Conservation (phyloP, 176 grass and related monocot species). For the Hordeum vulgare region DNA sequence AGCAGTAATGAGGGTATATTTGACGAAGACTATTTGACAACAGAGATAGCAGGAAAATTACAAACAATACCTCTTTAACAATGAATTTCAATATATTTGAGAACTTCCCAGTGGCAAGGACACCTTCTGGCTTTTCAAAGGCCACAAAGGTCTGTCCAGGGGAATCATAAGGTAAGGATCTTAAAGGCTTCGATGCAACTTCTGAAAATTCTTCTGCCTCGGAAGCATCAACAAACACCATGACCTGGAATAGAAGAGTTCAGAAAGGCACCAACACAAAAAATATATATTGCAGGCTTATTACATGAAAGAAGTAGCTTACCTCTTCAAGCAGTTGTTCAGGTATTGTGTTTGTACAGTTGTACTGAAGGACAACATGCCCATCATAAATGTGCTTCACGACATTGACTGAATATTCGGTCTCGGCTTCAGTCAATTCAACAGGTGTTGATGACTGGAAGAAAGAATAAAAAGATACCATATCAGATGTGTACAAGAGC, state of each 20-base stretch:
- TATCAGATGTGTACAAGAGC: not conserved
- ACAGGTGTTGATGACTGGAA: slow-evolving; percentile 84
- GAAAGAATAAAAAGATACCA: not conserved
- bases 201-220: slow-evolving; percentile 93
- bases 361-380: slow-evolving; percentile 87
- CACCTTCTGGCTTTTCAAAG: slow-evolving; percentile 91
- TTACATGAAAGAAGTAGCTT: slow-evolving; percentile 12
- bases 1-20: not conserved
- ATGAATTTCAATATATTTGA: slow-evolving; percentile 94
- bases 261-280: not conserved
- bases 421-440: slow-evolving; percentile 97
- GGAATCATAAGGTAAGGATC: slow-evolving; percentile 72
- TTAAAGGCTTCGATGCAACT: slow-evolving; percentile 62
- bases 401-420: slow-evolving; percentile 95
- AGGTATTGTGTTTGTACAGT: slow-evolving; percentile 98
- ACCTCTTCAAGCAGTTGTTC: slow-evolving; percentile 96
- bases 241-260: slow-evolving; percentile 45
- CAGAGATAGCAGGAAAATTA: not conserved
- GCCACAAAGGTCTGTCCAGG: slow-evolving; percentile 93
- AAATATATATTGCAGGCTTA: not conserved
- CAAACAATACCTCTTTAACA: slow-evolving; percentile 82
- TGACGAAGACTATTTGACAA: not conserved
- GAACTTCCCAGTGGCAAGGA: slow-evolving; percentile 73
- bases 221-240: slow-evolving; percentile 90
- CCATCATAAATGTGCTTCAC: slow-evolving; percentile 92